Conservation (phyloP, 106 monocot genomes). For the Dioscorea alata region DNA sequence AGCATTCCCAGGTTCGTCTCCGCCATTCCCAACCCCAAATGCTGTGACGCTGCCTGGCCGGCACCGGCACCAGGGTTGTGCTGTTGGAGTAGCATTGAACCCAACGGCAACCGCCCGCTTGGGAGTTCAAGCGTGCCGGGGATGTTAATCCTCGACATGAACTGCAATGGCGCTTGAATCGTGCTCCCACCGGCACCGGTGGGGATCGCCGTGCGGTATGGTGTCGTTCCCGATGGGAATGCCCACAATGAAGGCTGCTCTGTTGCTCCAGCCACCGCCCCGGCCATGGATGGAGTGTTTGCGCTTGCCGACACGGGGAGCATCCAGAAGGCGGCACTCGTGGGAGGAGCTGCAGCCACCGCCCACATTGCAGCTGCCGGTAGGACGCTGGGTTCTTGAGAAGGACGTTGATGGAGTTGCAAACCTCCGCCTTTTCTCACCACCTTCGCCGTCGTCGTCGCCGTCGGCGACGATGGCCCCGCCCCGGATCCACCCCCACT, state of each 20-base stretch:
- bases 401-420: conserved; percentile 8
- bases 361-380: conserved; percentile 85
- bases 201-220: conserved; percentile 36
- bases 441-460: no score
- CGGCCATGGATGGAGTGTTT: conserved; percentile 15
- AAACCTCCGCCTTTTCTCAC: background rate
- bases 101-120: conserved; percentile 36
- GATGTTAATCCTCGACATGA: conserved; percentile 76
- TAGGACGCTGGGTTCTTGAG: conserved; percentile 22
- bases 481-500: conserved; percentile 4
- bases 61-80: background rate
- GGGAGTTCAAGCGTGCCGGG: conserved; percentile 31
- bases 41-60: conserved; percentile 27
- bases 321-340: conserved; percentile 89
- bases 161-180: conserved; percentile 76
- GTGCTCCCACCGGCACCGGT: conserved; percentile 25
- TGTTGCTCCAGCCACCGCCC: conserved; percentile 9
- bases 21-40: conserved; percentile 51
- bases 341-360: conserved; percentile 29
- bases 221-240: conserved; percentile 44
- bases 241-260: conserved; percentile 54
- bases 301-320: conserved; percentile 58
- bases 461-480: conserved; percentile 21
- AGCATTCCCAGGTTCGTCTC: conserved; percentile 85
- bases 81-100: conserved; percentile 38